Evolutionary conservation across 1,139 yeast genomes (phyloP).

Genomic region (Candida sp.): DNA sequence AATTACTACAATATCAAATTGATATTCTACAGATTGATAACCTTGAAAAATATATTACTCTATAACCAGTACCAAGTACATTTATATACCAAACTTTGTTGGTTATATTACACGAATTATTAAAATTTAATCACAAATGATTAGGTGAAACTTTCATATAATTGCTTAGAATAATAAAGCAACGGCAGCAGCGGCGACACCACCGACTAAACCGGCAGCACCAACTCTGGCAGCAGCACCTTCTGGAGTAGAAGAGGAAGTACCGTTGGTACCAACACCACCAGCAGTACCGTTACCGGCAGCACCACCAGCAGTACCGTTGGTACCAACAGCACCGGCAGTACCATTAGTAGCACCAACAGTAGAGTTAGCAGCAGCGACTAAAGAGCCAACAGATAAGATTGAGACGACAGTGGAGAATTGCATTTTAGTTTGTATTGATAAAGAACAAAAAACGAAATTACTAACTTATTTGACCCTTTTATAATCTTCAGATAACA

Average conservation of each 20-base stretch:
- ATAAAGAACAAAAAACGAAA: conserved; percentile 1
- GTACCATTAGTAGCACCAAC: conserved; percentile 13
- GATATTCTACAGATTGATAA: no score
- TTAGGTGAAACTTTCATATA: conserved; percentile 4
- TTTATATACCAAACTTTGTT: background rate
- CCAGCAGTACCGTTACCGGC: no score
- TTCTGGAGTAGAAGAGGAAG: conserved; percentile 14
- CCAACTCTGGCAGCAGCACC: conserved; percentile 19
- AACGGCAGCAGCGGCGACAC: conserved; percentile 44
- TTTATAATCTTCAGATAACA: background rate
- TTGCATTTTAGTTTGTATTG: conserved; percentile 29
- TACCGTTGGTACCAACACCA: conserved; percentile 9
- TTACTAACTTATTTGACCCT: conserved; percentile 1
- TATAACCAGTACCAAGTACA: background rate
- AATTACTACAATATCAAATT: no score
- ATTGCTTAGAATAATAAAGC: conserved; percentile 38
- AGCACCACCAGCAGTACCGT: no score
- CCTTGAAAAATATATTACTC: background rate
- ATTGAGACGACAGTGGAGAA: conserved; percentile 42
- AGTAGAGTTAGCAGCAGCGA: conserved; percentile 26
- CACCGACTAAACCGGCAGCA: conserved; percentile 30
- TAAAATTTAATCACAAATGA: no score
- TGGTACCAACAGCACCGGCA: conserved; percentile 11
- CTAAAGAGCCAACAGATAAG: conserved; percentile 42
- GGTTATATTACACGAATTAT: background rate